These are phyloP conservation scores for Spiromastix sp. DNA, from an alignment of 2,329 filamentous ascomycete species.

Conservation along the genomic window DNA sequence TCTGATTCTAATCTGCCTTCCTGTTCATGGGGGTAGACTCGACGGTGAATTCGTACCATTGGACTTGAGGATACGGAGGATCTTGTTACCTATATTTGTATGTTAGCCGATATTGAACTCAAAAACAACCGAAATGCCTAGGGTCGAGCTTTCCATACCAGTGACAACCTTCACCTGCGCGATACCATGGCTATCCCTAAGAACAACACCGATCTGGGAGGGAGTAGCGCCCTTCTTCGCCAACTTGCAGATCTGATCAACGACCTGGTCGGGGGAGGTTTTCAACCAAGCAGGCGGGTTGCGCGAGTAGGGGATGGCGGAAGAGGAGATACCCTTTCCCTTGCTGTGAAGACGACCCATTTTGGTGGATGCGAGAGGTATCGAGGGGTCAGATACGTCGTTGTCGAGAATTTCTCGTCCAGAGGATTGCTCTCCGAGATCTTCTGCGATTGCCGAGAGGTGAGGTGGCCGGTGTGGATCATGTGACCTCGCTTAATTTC, in stretches of 20 bases:
- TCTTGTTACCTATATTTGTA: constrained; percentile 76
- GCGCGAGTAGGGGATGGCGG: constrained; percentile 94
- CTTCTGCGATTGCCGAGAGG: too few species aligned
- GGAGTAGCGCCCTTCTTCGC: constrained; percentile 98
- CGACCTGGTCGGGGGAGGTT: constrained; percentile 95
- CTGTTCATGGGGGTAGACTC: too few species aligned
- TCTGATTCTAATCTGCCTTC: constrained; percentile 9
- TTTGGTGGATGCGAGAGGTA: constrained; percentile 13
- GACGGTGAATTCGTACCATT: constrained; percentile 70
- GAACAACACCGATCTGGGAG: constrained; percentile 97
- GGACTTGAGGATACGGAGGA: constrained; percentile 96
- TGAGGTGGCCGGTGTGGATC: constrained; percentile 6
- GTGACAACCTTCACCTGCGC: constrained; percentile 92
- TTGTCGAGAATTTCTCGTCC: too few species aligned
- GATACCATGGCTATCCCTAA: constrained; percentile 96
- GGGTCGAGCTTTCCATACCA: constrained; percentile 2
- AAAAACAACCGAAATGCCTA: neutral
- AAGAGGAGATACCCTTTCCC: constrained; percentile 97
- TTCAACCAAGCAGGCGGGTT: constrained; percentile 90
- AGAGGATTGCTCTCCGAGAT: too few species aligned
- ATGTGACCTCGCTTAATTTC: constrained; percentile 6
- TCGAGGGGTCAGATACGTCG: constrained; percentile 6
- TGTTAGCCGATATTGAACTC: constrained; percentile 24
- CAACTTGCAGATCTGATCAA: constrained; percentile 98
- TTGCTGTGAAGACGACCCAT: constrained; percentile 99